These are phyloP conservation scores for Floccularia luteovirens DNA, from an alignment of 768 basidiomycete genomes.

Conservation along the genomic window DNA sequence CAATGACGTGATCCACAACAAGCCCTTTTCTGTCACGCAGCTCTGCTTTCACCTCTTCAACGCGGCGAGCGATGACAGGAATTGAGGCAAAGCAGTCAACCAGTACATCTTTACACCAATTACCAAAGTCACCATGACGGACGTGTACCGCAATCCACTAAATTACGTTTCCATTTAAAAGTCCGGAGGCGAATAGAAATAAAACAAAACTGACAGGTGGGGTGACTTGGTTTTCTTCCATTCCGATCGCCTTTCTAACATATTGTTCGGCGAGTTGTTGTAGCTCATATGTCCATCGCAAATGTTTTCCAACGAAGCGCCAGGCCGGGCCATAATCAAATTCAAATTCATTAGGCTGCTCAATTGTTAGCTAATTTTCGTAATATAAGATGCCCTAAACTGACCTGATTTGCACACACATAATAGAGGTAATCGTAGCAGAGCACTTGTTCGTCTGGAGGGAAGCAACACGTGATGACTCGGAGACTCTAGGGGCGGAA, in stretches of 20 bases:
- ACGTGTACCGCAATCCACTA: slow-evolving; percentile 54
- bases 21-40: slow-evolving; percentile 35
- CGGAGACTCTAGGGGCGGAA: slow-evolving; percentile 32
- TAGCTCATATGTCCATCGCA: slow-evolving; percentile 40
- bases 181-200: background rate
- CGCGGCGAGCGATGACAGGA: slow-evolving; percentile 44
- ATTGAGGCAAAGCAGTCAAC: slow-evolving; percentile 47
- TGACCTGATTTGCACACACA: slow-evolving; percentile 36
- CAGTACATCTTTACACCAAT: slow-evolving; percentile 34
- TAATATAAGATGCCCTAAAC: slow-evolving; percentile 6
- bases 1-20: slow-evolving; percentile 42
- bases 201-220: slow-evolving; percentile 33
- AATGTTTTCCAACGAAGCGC: slow-evolving; percentile 44
- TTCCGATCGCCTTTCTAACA: slow-evolving; percentile 34
- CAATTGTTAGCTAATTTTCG: background rate
- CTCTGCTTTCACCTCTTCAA: slow-evolving; percentile 47
- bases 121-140: slow-evolving; percentile 46
- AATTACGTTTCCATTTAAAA: background rate
- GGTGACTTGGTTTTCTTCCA: slow-evolving; percentile 25
- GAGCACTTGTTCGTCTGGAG: slow-evolving; percentile 42
- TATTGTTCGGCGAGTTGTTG: slow-evolving; percentile 34
- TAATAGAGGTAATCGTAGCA: slow-evolving; percentile 51
- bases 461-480: slow-evolving; percentile 30
- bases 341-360: slow-evolving; percentile 46
- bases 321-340: slow-evolving; percentile 53